A percentile compares a stretch with the other conserved stretches of the same genome.
phyloP scores from a whole-genome alignment of 2,329 filamentous ascomycete species.

The Emericellopsis cladophorae region DNA sequence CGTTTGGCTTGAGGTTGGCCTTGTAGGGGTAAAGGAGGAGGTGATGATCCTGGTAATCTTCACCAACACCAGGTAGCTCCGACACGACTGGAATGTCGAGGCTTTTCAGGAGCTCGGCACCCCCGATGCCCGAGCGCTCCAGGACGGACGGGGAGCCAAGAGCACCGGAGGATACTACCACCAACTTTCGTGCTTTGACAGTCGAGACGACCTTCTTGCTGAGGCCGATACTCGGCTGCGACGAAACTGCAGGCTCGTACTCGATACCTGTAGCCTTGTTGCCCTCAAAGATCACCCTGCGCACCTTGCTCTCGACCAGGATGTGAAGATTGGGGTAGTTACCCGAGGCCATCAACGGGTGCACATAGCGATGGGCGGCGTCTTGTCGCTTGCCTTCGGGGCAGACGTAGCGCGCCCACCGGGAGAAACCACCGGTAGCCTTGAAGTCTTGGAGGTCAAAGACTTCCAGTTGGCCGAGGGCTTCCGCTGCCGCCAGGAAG shows the following conservation, averaged over 20 bases:
- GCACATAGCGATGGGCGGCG: constrained; percentile 37
- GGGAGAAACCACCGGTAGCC: constrained; percentile 16
- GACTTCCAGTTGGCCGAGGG: constrained; percentile 32
- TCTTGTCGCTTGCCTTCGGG: constrained; percentile 38
- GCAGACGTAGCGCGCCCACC: constrained; percentile 31
- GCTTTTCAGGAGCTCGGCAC: constrained; percentile 23
- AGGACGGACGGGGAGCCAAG: constrained; percentile 32
- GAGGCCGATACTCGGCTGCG: constrained; percentile 6
- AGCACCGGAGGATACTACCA: constrained; percentile 26
- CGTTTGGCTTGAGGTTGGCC: constrained; percentile 12
- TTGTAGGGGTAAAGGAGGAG: constrained; percentile 38
- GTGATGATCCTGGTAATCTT: constrained; percentile 43
- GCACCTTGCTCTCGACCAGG: constrained; percentile 38
- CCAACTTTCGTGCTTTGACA: constrained; percentile 30
- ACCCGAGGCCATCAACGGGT: constrained; percentile 32
- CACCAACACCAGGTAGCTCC: constrained; percentile 38
- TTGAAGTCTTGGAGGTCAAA: constrained; percentile 36
- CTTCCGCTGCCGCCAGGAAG: constrained; percentile 29
- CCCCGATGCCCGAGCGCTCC: constrained; percentile 20
- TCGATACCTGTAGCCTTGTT: constrained; percentile 43
- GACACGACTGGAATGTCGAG: constrained; percentile 31
- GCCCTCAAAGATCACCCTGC: constrained; percentile 33
- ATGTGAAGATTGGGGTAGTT: constrained; percentile 40
- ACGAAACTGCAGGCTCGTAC: constrained; percentile 12
- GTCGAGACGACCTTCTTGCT: not conserved